phyloP scores from a whole-genome alignment of 2,329 filamentous ascomycete species.

The Neonectria neomacrospora region DNA sequence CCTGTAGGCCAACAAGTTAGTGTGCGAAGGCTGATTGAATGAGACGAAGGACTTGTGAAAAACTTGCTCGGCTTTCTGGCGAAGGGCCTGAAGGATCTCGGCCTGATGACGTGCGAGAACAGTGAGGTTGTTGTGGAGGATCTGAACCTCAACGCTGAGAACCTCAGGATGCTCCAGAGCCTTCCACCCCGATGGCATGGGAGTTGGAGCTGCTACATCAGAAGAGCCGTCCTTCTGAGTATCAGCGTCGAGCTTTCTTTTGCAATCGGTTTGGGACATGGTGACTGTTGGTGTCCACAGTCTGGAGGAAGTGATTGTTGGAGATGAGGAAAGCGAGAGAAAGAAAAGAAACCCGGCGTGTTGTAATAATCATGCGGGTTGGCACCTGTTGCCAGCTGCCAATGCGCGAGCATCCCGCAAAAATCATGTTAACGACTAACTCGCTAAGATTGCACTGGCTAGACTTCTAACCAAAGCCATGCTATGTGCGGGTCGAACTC shows the following conservation, averaged over 20 bases:
- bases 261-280: too few relatives aligned
- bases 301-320: too few relatives aligned
- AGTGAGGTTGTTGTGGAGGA: background rate
- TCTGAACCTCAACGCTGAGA: background rate
- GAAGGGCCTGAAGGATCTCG: background rate
- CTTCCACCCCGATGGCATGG: background rate
- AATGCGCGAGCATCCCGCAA: background rate
- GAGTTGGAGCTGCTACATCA: too few relatives aligned
- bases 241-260: too few relatives aligned
- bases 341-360: too few relatives aligned
- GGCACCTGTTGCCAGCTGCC: background rate
- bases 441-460: too few relatives aligned
- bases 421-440: background rate
- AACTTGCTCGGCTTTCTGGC: background rate
- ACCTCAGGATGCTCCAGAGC: background rate
- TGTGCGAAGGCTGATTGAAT: too few relatives aligned
- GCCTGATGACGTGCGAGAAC: background rate
- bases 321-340: too few relatives aligned
- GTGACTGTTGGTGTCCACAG: too few relatives aligned
- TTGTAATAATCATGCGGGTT: background rate
- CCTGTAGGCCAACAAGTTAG: too few relatives aligned
- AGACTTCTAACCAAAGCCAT: background rate
- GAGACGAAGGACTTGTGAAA: too few relatives aligned
- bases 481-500: background rate
- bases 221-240: too few relatives aligned